phyloP scores from a whole-genome alignment of 179 eudicot genomes.

The Spinacia oleracea region DNA sequence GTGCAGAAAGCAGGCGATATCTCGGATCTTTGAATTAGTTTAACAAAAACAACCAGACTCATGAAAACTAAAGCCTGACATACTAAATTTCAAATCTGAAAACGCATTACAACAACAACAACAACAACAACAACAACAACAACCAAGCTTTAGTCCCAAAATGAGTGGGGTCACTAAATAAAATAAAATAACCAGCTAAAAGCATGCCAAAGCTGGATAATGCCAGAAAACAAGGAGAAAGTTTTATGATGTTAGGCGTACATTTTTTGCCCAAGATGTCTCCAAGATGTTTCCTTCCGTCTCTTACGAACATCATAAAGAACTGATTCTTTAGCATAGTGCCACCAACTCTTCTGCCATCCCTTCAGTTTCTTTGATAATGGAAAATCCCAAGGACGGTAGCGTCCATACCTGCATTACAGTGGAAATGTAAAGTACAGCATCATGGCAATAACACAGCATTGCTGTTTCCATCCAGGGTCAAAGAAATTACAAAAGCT shows the following conservation, averaged over 20 bases:
- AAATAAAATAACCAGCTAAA: not conserved
- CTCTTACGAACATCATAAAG: constrained; percentile 72
- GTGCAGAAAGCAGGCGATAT: not conserved
- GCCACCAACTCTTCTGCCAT: constrained; percentile 95
- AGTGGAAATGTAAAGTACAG: not conserved
- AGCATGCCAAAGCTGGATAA: not conserved
- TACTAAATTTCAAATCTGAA: not conserved
- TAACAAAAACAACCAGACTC: not conserved
- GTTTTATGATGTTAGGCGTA: constrained; percentile 40
- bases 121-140: too few relatives aligned
- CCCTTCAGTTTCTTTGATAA: constrained; percentile 59
- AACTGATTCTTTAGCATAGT: constrained; percentile 83
- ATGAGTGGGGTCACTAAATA: too few relatives aligned
- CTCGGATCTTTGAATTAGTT: not conserved
- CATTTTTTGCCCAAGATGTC: constrained; percentile 77
- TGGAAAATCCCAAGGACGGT: constrained; percentile 76
- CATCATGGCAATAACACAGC: not conserved
- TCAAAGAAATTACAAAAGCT: constrained; percentile 4
- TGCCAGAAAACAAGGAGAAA: not conserved
- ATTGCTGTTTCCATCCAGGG: constrained; percentile 13
- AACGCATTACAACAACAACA: too few relatives aligned
- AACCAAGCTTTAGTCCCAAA: too few relatives aligned
- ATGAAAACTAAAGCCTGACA: not conserved
- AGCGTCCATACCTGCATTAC: constrained; percentile 72
- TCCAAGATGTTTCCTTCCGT: constrained; percentile 81